These are phyloP conservation scores for Ceriops tagal DNA, from an alignment of 345 rosid genomes.

Conservation along the genomic window DNA sequence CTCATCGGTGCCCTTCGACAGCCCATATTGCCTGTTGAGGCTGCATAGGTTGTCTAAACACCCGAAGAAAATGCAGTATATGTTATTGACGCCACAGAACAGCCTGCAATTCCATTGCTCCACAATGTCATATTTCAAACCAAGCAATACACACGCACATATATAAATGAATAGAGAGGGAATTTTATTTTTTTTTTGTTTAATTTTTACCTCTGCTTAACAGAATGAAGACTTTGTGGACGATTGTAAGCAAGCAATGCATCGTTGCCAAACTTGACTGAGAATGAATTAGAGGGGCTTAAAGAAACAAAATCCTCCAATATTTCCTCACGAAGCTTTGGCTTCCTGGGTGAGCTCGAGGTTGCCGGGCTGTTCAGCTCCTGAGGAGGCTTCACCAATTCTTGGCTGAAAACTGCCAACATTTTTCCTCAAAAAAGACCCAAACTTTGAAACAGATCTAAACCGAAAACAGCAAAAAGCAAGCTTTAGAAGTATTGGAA, in stretches of 20 bases:
- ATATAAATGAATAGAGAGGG: not conserved
- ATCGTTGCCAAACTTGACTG: constrained; percentile 62
- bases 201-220: constrained; percentile 47
- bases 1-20: constrained; percentile 63
- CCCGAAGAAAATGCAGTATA: constrained; percentile 73
- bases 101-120: constrained; percentile 38
- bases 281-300: constrained; percentile 49
- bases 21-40: constrained; percentile 73
- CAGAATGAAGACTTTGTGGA: constrained; percentile 32
- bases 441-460: not conserved
- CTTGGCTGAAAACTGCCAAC: constrained; percentile 89
- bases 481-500: not conserved
- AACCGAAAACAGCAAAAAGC: not conserved
- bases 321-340: constrained; percentile 67
- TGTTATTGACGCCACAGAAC: constrained; percentile 78
- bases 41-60: constrained; percentile 58
- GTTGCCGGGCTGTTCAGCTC: constrained; percentile 92
- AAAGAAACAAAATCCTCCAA: constrained; percentile 56
- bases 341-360: constrained; percentile 31
- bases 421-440: constrained; percentile 28
- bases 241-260: constrained; percentile 65
- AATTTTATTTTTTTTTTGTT: too few species aligned
- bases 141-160: not conserved
- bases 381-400: constrained; percentile 77
- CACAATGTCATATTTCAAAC: too few species aligned